Evolutionary conservation across 2,329 filamentous ascomycete species (phyloP).

Genomic region (Ciborinia camelliae): DNA sequence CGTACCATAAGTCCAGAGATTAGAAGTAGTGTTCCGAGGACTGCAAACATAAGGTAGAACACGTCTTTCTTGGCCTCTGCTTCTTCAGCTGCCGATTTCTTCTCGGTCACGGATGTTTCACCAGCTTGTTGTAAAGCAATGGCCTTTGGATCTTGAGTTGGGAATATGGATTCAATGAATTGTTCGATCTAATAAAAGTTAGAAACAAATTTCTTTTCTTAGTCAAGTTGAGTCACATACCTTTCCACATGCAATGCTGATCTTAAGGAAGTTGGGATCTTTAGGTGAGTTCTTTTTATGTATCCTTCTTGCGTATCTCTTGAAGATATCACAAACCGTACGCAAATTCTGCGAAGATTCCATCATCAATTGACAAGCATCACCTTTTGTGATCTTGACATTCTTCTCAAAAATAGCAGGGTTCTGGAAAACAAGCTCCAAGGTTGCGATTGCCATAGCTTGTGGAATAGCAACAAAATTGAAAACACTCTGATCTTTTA

Average conservation of each 20-base stretch:
- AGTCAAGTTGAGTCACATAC: constrained; percentile 45
- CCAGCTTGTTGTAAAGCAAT: constrained; percentile 40
- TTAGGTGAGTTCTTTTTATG: constrained; percentile 90
- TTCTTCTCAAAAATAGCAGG: constrained; percentile 80
- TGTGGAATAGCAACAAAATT: constrained; percentile 98
- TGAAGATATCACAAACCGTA: constrained; percentile 78
- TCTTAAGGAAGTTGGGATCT: constrained; percentile 88
- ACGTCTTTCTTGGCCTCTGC: constrained; percentile 55
- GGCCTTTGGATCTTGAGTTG: constrained; percentile 69
- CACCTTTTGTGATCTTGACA: constrained; percentile 94
- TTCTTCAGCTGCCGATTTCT: constrained; percentile 47
- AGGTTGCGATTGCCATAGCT: constrained; percentile 92
- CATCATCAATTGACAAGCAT: constrained; percentile 87
- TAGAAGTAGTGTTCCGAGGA: constrained; percentile 64
- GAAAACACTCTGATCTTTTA: constrained; percentile 95
- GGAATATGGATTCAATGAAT: constrained; percentile 93
- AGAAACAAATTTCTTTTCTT: constrained; percentile 43
- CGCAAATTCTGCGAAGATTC: constrained; percentile 88
- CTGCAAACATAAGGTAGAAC: constrained; percentile 62
- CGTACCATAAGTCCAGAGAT: constrained; percentile 77
- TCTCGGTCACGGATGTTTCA: constrained; percentile 39
- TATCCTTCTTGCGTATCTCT: constrained; percentile 73
- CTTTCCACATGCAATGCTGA: constrained; percentile 86
- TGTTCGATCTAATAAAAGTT: constrained; percentile 61
- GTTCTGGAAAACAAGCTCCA: constrained; percentile 91